Conservation (phyloP, 2,329 filamentous ascomycete species). For the Aspergillus sp. region DNA sequence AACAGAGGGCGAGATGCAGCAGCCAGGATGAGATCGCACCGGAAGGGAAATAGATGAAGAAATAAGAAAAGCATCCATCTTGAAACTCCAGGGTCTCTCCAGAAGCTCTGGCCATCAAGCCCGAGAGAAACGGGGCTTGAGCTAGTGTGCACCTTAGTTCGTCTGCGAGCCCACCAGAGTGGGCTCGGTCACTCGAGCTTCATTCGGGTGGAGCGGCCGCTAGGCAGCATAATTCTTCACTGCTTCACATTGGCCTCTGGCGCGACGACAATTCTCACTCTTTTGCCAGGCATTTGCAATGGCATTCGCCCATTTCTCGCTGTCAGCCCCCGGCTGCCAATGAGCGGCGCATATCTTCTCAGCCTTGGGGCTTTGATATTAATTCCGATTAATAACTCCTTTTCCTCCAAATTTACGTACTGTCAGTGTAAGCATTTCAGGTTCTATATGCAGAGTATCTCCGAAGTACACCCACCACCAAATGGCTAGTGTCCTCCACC, state of each 20-base stretch:
- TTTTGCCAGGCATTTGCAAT: background rate
- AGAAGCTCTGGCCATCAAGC: conserved; percentile 25
- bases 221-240: conserved; percentile 20
- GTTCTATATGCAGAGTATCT: background rate
- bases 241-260: background rate
- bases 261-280: too few species aligned
- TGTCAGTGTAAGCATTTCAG: too few species aligned
- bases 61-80: conserved; percentile 18
- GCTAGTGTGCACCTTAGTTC: conserved; percentile 9
- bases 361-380: background rate
- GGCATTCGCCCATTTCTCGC: background rate
- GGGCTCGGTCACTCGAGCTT: conserved; percentile 15
- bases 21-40: conserved; percentile 4
- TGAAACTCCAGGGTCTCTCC: conserved; percentile 27
- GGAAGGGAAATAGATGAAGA: conserved; percentile 13
- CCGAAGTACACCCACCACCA: conserved; percentile 11
- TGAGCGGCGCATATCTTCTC: background rate
- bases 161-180: conserved; percentile 14
- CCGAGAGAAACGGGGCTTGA: conserved; percentile 7
- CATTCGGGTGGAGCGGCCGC: conserved; percentile 15
- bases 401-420: background rate
- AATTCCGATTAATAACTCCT: background rate
- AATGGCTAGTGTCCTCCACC: conserved; percentile 1
- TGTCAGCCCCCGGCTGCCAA: background rate
- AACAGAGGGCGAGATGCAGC: background rate